A percentile compares a stretch with the other conserved stretches of the same genome.
Conservation (phyloP, 352 stramenopile genomes). For the Phytophthora pluvialis region DNA sequence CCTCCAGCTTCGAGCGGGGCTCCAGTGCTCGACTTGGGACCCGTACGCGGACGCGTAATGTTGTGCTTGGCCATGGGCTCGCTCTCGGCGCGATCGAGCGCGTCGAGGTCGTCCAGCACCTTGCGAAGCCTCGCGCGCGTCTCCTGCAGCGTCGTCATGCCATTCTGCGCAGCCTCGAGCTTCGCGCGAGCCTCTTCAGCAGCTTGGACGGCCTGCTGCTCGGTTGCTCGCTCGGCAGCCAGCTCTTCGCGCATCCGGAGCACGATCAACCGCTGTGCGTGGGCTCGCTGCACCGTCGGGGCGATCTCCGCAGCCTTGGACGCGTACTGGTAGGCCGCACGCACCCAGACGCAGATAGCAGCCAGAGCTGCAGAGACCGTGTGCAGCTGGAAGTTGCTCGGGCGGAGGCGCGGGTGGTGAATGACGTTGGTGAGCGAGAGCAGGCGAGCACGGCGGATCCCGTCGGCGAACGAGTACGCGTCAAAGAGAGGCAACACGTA, state of each 20-base stretch:
- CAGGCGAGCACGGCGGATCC: constrained; percentile 62
- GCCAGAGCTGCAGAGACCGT: constrained; percentile 69
- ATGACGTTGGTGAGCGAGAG: constrained; percentile 71
- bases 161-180: constrained; percentile 26
- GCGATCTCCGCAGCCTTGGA: constrained; percentile 71
- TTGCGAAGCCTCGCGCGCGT: constrained; percentile 47
- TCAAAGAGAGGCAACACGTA: constrained; percentile 85
- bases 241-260: constrained; percentile 54
- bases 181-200: constrained; percentile 22
- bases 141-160: constrained; percentile 29
- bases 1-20: neutral
- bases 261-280: constrained; percentile 62
- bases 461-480: constrained; percentile 80
- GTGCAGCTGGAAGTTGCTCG: constrained; percentile 67
- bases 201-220: constrained; percentile 24
- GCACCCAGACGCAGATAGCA: constrained; percentile 73
- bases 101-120: constrained; percentile 68
- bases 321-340: constrained; percentile 74
- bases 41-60: constrained; percentile 54
- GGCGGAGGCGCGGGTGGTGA: constrained; percentile 72
- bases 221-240: constrained; percentile 8
- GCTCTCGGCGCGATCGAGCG: constrained; percentile 61
- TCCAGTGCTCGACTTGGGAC: constrained; percentile 7
- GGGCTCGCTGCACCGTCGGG: constrained; percentile 60
- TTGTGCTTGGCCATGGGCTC: constrained; percentile 62